Conservation (phyloP, 148 eudicot genomes). For the Heliamphora exappendiculata region DNA sequence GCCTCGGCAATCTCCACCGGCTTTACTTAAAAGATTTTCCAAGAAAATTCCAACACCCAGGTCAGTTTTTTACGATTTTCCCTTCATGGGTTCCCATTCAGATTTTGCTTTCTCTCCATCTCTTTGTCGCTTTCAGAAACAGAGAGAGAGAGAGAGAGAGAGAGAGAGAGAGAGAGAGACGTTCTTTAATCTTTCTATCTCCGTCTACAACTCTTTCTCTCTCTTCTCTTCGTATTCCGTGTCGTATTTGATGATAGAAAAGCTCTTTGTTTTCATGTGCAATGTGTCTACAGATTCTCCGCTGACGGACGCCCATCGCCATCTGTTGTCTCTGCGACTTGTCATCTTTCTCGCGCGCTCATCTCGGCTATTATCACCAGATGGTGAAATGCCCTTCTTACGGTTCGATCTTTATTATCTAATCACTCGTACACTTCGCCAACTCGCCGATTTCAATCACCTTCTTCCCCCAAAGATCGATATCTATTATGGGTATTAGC, state of each 20-base stretch:
- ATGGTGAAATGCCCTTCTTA: conserved; percentile 56
- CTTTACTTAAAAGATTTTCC: conserved; percentile 27
- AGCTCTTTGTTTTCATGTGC: conserved; percentile 44
- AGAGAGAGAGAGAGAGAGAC: neutral
- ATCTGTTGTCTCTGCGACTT: conserved; percentile 28
- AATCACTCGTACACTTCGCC: neutral
- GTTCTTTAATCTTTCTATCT: too few species aligned
- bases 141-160: conserved; percentile 12
- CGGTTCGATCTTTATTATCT: conserved; percentile 23
- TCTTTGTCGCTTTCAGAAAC: conserved; percentile 18
- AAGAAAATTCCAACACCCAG: conserved; percentile 37
- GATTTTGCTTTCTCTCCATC: conserved; percentile 23
- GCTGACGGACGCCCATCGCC: conserved; percentile 10
- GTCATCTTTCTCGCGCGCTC: conserved; percentile 26
- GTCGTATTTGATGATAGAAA: conserved; percentile 14
- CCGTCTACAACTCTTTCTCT: neutral
- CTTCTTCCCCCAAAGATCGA: conserved; percentile 13
- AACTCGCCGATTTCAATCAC: conserved; percentile 14
- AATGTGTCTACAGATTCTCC: conserved; percentile 39
- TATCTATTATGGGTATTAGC: conserved; percentile 27
- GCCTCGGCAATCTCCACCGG: conserved; percentile 28
- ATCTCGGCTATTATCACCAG: conserved; percentile 25
- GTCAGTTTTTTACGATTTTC: conserved; percentile 40
- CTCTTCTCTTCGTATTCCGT: conserved; percentile 20
- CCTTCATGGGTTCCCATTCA: conserved; percentile 31